Percentiles rank a stretch among this genome's conserved stretches.
Evolutionary conservation across 164 flowering plant species (phyloP).

Genomic region (Tetrastigma voinierianum): DNA sequence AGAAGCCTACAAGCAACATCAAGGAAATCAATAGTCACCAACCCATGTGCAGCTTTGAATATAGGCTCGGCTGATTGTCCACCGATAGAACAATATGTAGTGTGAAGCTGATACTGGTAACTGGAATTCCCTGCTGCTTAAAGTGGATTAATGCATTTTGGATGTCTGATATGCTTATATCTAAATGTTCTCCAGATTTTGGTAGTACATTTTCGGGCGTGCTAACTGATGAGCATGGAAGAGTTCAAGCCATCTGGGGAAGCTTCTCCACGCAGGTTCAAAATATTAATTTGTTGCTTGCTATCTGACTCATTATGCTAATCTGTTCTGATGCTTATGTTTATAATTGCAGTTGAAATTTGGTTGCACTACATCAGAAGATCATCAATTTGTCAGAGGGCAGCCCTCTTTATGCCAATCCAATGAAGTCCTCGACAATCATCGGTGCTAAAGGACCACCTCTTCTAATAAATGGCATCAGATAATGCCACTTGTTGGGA

Average conservation of each 20-base stretch:
- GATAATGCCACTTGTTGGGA: constrained; percentile 85
- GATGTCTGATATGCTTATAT: too few species aligned
- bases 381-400: constrained; percentile 97
- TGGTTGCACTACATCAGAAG: constrained; percentile 74
- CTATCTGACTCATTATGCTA: constrained; percentile 1
- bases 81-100: constrained; percentile 91
- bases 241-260: constrained; percentile 93
- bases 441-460: constrained; percentile 66
- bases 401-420: constrained; percentile 72
- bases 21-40: constrained; percentile 89
- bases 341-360: constrained; percentile 66
- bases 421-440: constrained; percentile 78
- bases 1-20: constrained; percentile 93
- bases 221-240: constrained; percentile 84
- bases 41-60: constrained; percentile 87
- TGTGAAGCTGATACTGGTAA: constrained; percentile 92
- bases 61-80: constrained; percentile 93
- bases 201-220: constrained; percentile 94
- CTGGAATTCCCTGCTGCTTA: not conserved
- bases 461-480: constrained; percentile 77
- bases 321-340: constrained; percentile 5
- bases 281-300: not conserved
- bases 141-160: not conserved
- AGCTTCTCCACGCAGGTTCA: constrained; percentile 96
- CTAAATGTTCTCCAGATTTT: constrained; percentile 58